Conservation (phyloP, 164 flowering plant genomes). For the Magnolia sinica region DNA sequence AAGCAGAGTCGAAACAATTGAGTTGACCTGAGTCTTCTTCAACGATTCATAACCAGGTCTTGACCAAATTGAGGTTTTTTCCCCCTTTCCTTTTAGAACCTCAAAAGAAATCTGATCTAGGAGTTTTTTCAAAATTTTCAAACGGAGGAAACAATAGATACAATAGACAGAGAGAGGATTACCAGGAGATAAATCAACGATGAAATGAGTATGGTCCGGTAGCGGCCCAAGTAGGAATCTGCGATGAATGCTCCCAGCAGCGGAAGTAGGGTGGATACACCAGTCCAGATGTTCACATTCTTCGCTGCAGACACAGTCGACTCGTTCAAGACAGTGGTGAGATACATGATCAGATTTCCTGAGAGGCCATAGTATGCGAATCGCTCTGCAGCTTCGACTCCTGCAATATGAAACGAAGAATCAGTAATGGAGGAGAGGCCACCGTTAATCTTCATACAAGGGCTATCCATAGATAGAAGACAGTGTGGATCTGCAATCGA, state of each 20-base stretch:
- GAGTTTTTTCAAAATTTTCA: too few relatives aligned
- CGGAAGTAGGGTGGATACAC: slow-evolving; percentile 16
- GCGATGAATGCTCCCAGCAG: slow-evolving; percentile 15
- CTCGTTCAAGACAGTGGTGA: slow-evolving; percentile 5
- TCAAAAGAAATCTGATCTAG: too few relatives aligned
- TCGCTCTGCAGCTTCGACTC: slow-evolving; percentile 17
- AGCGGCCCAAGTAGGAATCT: slow-evolving; percentile 18
- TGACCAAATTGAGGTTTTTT: too few relatives aligned
- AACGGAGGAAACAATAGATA: too few relatives aligned
- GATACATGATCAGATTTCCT: slow-evolving; percentile 14
- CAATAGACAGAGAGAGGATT: not conserved
- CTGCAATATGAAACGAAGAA: not conserved
- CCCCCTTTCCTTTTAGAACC: too few relatives aligned
- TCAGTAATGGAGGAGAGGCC: not conserved
- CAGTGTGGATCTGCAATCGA: too few relatives aligned
- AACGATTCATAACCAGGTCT: too few relatives aligned
- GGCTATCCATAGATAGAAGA: too few relatives aligned
- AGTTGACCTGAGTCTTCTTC: too few relatives aligned
- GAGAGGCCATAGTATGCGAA: slow-evolving; percentile 10
- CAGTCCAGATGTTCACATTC: slow-evolving; percentile 16
- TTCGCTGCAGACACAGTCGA: slow-evolving; percentile 10
- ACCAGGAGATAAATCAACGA: slow-evolving; percentile 15
- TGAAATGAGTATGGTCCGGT: slow-evolving; percentile 8
- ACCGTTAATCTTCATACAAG: not conserved
- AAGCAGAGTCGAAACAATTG: too few relatives aligned